Evolutionary conservation across 2,329 filamentous ascomycete genomes (phyloP), one percentile per base, ranked within the genome.

Genomic region (Clathrospora elynae): DNA sequence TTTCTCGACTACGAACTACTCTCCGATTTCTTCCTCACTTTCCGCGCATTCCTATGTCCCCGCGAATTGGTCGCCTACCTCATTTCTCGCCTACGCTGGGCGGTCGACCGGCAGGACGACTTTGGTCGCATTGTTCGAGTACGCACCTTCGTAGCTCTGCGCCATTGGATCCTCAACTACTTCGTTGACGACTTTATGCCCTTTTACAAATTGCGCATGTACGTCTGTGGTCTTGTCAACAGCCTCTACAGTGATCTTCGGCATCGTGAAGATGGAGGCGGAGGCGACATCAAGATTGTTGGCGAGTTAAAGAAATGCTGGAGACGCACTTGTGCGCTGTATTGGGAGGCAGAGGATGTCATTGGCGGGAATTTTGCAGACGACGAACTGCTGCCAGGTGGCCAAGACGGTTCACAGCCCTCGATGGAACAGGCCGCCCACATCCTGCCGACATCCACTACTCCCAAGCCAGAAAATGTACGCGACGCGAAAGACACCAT

Each of bases 121-220:
- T 84, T 85, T 43, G 93, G 93, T 25, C 88, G 90, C 64, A 89
- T 99, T 37, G 93, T 96, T n/a, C 84, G 92, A 35, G 95, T 99
- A 11, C 83, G 93, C 28, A 95, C 91, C 0, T 99, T 97, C 73
- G 93, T 96, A 17, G 93, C 93, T 6, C 78, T 97, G 30, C 84
- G 93, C 42, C 93, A 99, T 70, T 99, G 93, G 93, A 91, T 97
- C 43, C 73, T 99, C 50, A 99, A 99, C 68, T 99, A 99, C 70
- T 99, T 97, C 57, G 80, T 88, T 41, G 93, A 99, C 64, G 93
- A 99, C 66, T 99, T 96, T 66, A 82, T 95, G 26, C 72, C 86
- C 16, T 84, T 91, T 64, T 85, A 86, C 62, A 75, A 81, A 30
- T 76, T 97, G 20, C 85, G 92, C 6, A 75, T 81, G 4, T 81